Base-by-base conservation (phyloP, 169 alveolate genomes). In the Plasmodium knowlesi region DNA sequence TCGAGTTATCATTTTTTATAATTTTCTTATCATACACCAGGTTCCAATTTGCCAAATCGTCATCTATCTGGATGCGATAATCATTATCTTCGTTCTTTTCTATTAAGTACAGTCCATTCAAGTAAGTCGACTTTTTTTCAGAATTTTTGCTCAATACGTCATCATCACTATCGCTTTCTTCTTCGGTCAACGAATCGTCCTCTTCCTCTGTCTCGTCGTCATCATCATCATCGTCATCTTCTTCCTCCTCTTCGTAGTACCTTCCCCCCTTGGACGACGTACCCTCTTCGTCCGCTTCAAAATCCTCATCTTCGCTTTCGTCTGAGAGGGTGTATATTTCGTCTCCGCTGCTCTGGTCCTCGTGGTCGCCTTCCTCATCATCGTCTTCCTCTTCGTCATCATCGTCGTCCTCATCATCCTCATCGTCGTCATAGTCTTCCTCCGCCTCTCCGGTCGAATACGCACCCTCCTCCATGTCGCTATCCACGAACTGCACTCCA, bases 1-100 rank as follows among this genome's bases (percentile, higher is more conserved):
- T 91, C 22, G 92, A 39, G 28, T 72, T 82, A 25, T 25, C 92
- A 81, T 5, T 70, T 43, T 82, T 91, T 46, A 91, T 91, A 41
- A 80, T 19, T 46, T 91, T 91, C 32, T 78, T 74, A 82, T 91
- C 92, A 37, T 91, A 91, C 22, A 39, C 82, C 61, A 91, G 74
- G 25, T 81, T 91, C 95, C 95, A 91, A 37, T 91, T 91, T 19
- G 32, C 54, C 83, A 91, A 91, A 91, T 91, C 79, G 28, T 91
- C 89, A 37, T 91, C 92, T 19, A 91, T 46, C 6, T 91, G 76
- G 41, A 81, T 28, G 32, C 43, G 12, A 50, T 91, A 91, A 4
- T 71, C 81, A 80, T 82, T 28, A 19, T 82, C 78, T 34, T 91
- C 82, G 78, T 57, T 71, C 71, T 91, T 91, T 71, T 91, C 84